Percentiles rank a stretch among this genome's conserved stretches.
Conservation (phyloP, 495 filamentous ascomycete genomes). For the Parachaetomium inaequale region DNA sequence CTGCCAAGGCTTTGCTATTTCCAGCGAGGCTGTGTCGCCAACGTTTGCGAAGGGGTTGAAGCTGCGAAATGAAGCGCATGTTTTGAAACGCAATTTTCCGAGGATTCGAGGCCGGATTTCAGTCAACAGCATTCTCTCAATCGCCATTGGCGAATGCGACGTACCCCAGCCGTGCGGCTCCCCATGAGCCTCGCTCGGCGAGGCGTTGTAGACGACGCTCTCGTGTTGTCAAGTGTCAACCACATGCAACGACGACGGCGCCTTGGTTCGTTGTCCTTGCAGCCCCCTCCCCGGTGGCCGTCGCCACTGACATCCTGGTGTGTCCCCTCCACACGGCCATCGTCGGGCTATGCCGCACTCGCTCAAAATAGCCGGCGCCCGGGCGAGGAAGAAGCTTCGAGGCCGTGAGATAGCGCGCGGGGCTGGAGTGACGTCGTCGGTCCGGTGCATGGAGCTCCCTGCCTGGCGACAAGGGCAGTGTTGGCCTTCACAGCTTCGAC, state of each 20-base stretch:
- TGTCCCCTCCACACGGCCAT: not conserved
- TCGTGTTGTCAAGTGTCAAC: not conserved
- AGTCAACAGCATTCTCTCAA: slow-evolving; percentile 35
- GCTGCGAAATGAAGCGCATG: not conserved
- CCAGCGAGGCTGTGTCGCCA: slow-evolving; percentile 24
- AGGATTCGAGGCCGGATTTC: slow-evolving; percentile 13
- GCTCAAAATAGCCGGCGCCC: slow-evolving; percentile 2
- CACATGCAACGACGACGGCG: not conserved
- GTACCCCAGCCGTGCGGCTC: slow-evolving; percentile 10
- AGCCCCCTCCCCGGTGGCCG: not conserved
- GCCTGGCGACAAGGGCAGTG: not conserved
- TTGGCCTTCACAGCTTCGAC: not conserved
- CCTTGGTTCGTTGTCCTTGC: not conserved
- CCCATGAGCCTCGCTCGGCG: slow-evolving; percentile 11
- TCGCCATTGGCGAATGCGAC: slow-evolving; percentile 21
- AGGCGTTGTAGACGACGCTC: not conserved
- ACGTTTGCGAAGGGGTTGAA: not conserved
- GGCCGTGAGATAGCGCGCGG: not conserved
- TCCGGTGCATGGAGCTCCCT: not conserved
- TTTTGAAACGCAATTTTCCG: slow-evolving; percentile 9
- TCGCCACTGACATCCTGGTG: not conserved
- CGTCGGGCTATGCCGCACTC: not conserved
- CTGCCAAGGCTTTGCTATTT: slow-evolving; percentile 18
- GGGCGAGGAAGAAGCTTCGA: not conserved
- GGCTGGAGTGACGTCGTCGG: not conserved